Conservation (phyloP, 2,329 filamentous ascomycete species). For the Arthrobotrys musiformis region DNA sequence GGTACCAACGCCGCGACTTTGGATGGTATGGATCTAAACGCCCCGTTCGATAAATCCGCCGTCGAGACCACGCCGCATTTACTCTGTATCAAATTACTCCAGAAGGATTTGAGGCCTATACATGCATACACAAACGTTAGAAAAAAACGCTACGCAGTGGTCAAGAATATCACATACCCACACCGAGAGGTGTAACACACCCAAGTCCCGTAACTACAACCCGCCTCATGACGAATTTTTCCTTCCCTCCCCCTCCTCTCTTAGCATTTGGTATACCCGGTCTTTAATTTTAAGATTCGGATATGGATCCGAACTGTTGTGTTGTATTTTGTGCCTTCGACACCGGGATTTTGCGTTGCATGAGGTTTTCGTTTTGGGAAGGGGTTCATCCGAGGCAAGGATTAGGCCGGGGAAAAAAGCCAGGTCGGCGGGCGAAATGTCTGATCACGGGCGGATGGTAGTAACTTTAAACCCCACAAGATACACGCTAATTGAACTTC, state of each 20-base stretch:
- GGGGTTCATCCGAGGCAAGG: no score
- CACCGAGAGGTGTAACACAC: conserved; percentile 82
- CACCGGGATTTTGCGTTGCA: conserved; percentile 44
- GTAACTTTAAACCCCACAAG: no score
- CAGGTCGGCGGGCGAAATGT: no score
- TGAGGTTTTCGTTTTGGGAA: conserved; percentile 55
- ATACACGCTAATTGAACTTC: no score
- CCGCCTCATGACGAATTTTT: conserved; percentile 68
- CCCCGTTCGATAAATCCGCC: conserved; percentile 68
- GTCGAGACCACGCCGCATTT: conserved; percentile 84
- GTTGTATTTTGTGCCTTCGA: conserved; percentile 39
- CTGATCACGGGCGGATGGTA: no score
- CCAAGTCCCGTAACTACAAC: conserved; percentile 87
- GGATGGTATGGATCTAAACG: conserved; percentile 76
- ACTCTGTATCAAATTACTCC: conserved; percentile 81
- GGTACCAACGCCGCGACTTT: conserved; percentile 87
- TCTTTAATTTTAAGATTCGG: background rate
- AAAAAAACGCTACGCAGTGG: no score
- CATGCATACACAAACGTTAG: background rate
- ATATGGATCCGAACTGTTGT: background rate
- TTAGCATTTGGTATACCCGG: no score
- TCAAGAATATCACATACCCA: conserved; percentile 68
- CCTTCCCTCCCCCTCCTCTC: conserved; percentile 54
- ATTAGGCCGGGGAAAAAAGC: no score
- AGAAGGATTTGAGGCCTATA: conserved; percentile 76